phyloP scores from a whole-genome alignment of 2,329 filamentous ascomycete genomes.

The Beauveria caledonica region DNA sequence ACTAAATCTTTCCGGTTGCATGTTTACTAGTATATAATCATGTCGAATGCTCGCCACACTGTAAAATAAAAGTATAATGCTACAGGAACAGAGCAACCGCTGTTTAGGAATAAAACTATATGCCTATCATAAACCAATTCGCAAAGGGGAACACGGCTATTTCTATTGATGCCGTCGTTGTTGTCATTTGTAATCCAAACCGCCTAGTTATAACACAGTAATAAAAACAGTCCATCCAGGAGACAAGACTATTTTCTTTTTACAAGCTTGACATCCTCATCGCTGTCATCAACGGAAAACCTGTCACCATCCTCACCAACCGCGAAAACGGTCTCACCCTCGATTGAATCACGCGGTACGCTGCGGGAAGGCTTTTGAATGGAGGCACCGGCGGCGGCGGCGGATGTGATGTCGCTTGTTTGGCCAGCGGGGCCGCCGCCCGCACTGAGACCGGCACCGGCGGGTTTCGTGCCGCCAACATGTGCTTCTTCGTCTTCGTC shows the following conservation, averaged over 20 bases:
- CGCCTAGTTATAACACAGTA: neutral
- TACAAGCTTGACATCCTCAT: slow-evolving; percentile 48
- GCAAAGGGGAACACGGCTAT: neutral
- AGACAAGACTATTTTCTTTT: slow-evolving; percentile 32
- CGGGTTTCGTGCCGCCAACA: slow-evolving; percentile 29
- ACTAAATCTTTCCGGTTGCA: neutral
- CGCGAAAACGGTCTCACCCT: slow-evolving; percentile 93
- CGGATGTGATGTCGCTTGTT: neutral
- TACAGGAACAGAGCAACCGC: neutral
- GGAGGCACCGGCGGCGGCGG: neutral
- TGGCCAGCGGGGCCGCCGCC: neutral
- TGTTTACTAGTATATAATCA: neutral
- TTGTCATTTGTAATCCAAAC: neutral
- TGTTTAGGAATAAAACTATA: neutral
- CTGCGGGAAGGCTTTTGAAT: slow-evolving; percentile 14
- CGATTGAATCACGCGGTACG: slow-evolving; percentile 49
- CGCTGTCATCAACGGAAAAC: slow-evolving; percentile 65
- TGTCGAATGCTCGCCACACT: neutral
- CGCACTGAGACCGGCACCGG: neutral
- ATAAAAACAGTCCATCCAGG: too few relatives aligned
- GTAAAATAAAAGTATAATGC: neutral
- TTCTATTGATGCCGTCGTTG: neutral
- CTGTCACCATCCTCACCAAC: slow-evolving; percentile 79
- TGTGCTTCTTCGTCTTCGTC: slow-evolving; percentile 45
- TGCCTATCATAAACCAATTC: neutral